phyloP scores from a whole-genome alignment of 768 basidiomycete species.

The Trametes cingulata region DNA sequence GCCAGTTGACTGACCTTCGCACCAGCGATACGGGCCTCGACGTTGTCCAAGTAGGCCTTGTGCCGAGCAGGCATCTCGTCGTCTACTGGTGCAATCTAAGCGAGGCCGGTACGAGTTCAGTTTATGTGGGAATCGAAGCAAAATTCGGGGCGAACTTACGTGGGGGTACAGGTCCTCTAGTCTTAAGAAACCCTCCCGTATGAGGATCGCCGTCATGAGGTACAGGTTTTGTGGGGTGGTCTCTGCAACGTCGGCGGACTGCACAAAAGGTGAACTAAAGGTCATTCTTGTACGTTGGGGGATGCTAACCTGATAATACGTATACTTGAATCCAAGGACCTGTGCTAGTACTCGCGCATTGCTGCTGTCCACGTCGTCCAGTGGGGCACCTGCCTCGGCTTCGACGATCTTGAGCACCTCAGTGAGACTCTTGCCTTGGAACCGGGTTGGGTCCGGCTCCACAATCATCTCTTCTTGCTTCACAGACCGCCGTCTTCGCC shows the following conservation, averaged over 20 bases:
- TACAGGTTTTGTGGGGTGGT: slow-evolving; percentile 70
- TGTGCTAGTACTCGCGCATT: slow-evolving; percentile 76
- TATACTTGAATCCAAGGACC: slow-evolving; percentile 97
- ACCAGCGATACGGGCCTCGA: slow-evolving; percentile 63
- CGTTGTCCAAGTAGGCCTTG: slow-evolving; percentile 63
- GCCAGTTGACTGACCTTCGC: slow-evolving; percentile 78
- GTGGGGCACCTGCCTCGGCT: slow-evolving; percentile 25
- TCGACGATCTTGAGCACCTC: slow-evolving; percentile 65
- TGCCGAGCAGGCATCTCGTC: slow-evolving; percentile 69
- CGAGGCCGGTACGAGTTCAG: background rate
- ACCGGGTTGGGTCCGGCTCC: slow-evolving; percentile 43
- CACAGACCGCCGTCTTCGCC: slow-evolving; percentile 19
- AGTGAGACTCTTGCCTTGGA: slow-evolving; percentile 62
- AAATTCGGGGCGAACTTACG: no score
- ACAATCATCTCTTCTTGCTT: slow-evolving; percentile 36
- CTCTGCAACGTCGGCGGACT: slow-evolving; percentile 64
- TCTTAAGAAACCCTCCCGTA: slow-evolving; percentile 86
- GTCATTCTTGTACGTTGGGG: background rate
- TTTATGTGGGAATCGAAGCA: no score
- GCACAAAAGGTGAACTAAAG: background rate
- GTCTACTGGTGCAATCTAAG: slow-evolving; percentile 73
- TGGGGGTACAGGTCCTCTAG: slow-evolving; percentile 93
- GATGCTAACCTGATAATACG: slow-evolving; percentile 75
- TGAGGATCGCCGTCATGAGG: slow-evolving; percentile 81
- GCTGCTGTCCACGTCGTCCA: slow-evolving; percentile 11